Percentiles rank a stretch among this genome's conserved stretches.
Evolutionary conservation across 148 eudicot genomes (phyloP).

Genomic region (Chenopodium suecicum): DNA sequence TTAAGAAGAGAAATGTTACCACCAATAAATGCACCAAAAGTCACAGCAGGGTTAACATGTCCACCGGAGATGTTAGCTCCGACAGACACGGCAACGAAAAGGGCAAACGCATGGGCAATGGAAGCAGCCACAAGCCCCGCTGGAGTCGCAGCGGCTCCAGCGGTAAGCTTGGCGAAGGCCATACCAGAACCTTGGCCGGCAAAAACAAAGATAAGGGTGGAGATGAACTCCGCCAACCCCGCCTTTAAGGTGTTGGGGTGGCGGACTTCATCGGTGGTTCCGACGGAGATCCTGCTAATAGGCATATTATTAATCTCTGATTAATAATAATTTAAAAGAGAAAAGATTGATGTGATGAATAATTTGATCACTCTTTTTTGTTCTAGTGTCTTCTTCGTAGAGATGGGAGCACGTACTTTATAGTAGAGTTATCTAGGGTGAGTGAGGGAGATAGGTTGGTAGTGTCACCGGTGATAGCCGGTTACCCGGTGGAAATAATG

Average conservation of each 20-base stretch:
- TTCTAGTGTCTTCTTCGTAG: background rate
- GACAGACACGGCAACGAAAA: conserved; percentile 53
- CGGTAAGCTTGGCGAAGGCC: conserved; percentile 49
- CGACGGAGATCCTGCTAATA: conserved; percentile 31
- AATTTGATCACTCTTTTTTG: background rate
- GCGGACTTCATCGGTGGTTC: conserved; percentile 31
- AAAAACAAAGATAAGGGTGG: conserved; percentile 44
- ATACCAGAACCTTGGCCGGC: conserved; percentile 57
- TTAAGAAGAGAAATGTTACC: conserved; percentile 49
- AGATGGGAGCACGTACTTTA: conserved; percentile 20
- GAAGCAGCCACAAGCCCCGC: conserved; percentile 56
- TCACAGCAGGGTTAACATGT: conserved; percentile 62
- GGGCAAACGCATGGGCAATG: conserved; percentile 45
- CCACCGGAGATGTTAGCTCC: conserved; percentile 66
- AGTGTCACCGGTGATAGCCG: conserved; percentile 19
- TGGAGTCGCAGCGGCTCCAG: conserved; percentile 39
- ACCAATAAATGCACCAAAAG: conserved; percentile 55
- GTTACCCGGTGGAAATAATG: conserved; percentile 17
- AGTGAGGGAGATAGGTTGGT: background rate
- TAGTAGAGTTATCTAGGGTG: background rate
- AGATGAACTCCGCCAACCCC: conserved; percentile 48
- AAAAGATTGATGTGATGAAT: too few species aligned
- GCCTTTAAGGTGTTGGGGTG: conserved; percentile 41
- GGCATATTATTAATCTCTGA: conserved; percentile 25
- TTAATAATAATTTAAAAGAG: too few species aligned